phyloP scores from a whole-genome alignment of 306 rosid species.

The Rosa multiflora region DNA sequence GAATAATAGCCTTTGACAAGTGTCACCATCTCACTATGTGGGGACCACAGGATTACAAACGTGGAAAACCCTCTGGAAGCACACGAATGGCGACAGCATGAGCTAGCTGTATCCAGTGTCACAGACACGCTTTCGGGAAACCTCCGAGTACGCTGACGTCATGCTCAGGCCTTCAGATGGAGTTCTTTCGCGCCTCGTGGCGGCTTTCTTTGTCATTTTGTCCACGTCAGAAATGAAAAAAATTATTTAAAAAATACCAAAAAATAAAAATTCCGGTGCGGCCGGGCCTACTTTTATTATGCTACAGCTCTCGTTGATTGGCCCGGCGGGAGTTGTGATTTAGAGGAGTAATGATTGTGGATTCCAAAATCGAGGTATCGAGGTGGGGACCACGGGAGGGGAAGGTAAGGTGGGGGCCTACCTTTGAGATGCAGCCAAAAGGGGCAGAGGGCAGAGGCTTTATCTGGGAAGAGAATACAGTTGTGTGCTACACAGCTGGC shows the following conservation, averaged over 20 bases:
- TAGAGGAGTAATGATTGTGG: neutral
- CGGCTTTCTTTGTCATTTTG: neutral
- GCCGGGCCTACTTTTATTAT: neutral
- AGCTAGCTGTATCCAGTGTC: slow-evolving; percentile 41
- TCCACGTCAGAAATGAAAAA: neutral
- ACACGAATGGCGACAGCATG: slow-evolving; percentile 21
- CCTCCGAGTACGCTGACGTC: slow-evolving; percentile 25
- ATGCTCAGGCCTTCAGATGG: neutral
- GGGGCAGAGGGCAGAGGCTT: neutral
- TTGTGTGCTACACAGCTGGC: slow-evolving; percentile 11
- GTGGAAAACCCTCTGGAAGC: slow-evolving; percentile 12
- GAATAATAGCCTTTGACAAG: neutral
- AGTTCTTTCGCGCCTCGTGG: neutral
- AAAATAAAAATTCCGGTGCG: neutral
- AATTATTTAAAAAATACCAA: neutral
- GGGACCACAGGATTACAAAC: neutral
- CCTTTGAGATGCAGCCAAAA: neutral
- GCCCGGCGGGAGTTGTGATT: neutral
- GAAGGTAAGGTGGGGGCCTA: neutral
- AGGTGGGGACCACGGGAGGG: neutral
- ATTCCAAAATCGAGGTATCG: neutral
- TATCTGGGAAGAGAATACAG: neutral
- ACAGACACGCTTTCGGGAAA: neutral
- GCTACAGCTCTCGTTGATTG: neutral
- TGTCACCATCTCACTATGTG: neutral